Evolutionary conservation across 2,329 filamentous ascomycete species (phyloP).

Genomic region (Penicillium sp.): DNA sequence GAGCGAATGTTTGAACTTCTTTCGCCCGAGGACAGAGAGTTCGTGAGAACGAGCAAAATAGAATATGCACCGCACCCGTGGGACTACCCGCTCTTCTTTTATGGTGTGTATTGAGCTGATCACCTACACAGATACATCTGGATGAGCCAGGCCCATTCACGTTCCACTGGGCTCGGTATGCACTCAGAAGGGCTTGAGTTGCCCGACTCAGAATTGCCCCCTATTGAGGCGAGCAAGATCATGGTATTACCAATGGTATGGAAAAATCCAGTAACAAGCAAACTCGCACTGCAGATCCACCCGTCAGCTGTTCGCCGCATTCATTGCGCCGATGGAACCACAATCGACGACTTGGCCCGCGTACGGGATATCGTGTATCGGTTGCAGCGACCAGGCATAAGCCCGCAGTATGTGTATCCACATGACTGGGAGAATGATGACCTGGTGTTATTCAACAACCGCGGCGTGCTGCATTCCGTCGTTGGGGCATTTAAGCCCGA

Average conservation of each 20-base stretch:
- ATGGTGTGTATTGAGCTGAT: background rate
- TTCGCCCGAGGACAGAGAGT: slow-evolving; percentile 63
- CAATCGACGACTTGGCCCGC: slow-evolving; percentile 65
- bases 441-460: slow-evolving; percentile 75
- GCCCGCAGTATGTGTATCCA: slow-evolving; percentile 65
- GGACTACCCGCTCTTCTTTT: background rate
- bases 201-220: slow-evolving; percentile 58
- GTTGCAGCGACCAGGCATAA: slow-evolving; percentile 70
- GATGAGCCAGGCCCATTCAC: slow-evolving; percentile 69
- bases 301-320: slow-evolving; percentile 69
- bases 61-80: slow-evolving; percentile 76
- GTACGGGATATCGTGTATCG: slow-evolving; percentile 70
- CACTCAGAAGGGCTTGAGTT: slow-evolving; percentile 66
- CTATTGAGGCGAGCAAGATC: slow-evolving; percentile 64
- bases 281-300: slow-evolving; percentile 70
- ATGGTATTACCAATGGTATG: slow-evolving; percentile 74
- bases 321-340: slow-evolving; percentile 63
- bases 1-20: slow-evolving; percentile 69
- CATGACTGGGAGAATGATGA: slow-evolving; percentile 78
- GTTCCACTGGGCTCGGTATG: slow-evolving; percentile 68
- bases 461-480: slow-evolving; percentile 71
- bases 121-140: slow-evolving; percentile 57
- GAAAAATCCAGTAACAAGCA: slow-evolving; percentile 70
- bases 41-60: slow-evolving; percentile 64
- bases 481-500: slow-evolving; percentile 70